Evolutionary conservation across 164 flowering plant species (phyloP).

Genomic region (Dillenia suffruticosa): DNA sequence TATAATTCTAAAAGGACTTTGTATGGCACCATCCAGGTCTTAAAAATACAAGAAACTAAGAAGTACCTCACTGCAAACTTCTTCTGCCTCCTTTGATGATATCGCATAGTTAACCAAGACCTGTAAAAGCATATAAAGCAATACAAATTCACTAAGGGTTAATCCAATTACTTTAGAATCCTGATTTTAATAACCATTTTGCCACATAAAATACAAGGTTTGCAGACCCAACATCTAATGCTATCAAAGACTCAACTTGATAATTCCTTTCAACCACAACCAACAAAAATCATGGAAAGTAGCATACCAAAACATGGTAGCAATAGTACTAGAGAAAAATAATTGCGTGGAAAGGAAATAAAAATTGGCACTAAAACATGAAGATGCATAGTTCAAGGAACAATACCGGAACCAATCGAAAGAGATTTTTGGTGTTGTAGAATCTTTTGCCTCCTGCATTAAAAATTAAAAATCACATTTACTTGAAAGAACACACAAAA

Average conservation of each 20-base stretch:
- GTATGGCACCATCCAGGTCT: no score
- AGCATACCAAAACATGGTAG: background rate
- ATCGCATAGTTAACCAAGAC: slow-evolving; percentile 96
- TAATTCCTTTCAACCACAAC: no score
- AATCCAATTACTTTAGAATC: no score
- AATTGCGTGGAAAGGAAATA: background rate
- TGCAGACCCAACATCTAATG: no score
- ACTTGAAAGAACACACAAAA: background rate
- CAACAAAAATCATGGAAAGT: background rate
- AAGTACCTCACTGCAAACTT: slow-evolving; percentile 88
- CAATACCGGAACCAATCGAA: slow-evolving; percentile 77
- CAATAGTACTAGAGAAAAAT: no score
- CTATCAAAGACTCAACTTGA: no score
- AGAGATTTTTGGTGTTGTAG: slow-evolving; percentile 62
- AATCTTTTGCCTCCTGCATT: slow-evolving; percentile 52
- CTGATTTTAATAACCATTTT: no score
- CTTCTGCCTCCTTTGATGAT: slow-evolving; percentile 95
- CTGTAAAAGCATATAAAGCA: slow-evolving; percentile 27
- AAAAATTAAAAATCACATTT: background rate
- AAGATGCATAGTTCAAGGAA: background rate
- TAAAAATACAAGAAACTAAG: background rate
- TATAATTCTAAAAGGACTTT: no score
- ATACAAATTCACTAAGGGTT: slow-evolving; percentile 3
- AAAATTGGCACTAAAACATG: background rate
- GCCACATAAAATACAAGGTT: no score